A percentile compares a stretch with the other conserved stretches of the same genome.
Conservation (phyloP, 75 land plant genomes). For the Larix kaempferi region DNA sequence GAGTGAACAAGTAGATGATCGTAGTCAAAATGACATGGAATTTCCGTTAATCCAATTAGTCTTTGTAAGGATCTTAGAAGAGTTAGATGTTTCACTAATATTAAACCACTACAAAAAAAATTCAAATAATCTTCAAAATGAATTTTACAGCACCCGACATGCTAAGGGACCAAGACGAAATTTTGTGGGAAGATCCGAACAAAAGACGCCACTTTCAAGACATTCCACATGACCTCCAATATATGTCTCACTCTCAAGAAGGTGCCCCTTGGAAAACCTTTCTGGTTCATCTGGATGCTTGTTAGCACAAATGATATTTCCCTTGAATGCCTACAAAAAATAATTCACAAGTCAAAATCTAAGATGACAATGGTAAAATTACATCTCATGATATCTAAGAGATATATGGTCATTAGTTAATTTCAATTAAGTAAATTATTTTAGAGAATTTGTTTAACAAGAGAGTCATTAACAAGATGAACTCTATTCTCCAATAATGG, state of each 20-base stretch:
- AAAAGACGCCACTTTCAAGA: conserved; percentile 98
- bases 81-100: background rate
- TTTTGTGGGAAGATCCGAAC: conserved; percentile 92
- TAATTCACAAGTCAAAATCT: background rate
- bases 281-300: conserved; percentile 88
- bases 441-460: background rate
- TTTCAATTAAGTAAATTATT: background rate
- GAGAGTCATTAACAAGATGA: background rate
- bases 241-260: conserved; percentile 97
- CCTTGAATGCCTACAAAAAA: conserved; percentile 79
- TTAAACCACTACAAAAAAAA: background rate
- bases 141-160: conserved; percentile 57
- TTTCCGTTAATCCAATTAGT: too few species aligned
- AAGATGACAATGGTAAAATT: background rate
- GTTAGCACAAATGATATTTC: conserved; percentile 96
- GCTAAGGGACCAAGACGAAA: conserved; percentile 95
- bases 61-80: too few species aligned
- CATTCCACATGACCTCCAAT: conserved; percentile 99
- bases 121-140: background rate
- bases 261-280: conserved; percentile 74
- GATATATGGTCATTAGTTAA: background rate
- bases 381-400: background rate
- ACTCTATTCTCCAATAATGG: background rate
- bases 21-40: too few species aligned
- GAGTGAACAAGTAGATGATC: too few species aligned